Evolutionary conservation across 768 basidiomycete genomes (phyloP).

Genomic region (Lentinula sp.): DNA sequence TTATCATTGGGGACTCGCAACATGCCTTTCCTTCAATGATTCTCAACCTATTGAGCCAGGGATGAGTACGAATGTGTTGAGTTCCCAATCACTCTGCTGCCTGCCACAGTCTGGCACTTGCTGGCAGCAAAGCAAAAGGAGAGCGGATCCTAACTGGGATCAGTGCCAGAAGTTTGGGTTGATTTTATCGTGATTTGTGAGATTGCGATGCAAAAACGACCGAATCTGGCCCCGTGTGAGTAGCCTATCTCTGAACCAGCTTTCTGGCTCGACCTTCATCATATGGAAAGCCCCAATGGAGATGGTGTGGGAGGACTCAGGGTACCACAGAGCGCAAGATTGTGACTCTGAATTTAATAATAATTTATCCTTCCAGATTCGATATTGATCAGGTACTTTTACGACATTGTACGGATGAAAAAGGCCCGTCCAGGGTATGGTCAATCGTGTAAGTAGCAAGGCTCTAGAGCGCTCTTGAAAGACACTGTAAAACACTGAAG

Average conservation of each 20-base stretch:
- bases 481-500: too few relatives aligned
- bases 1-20: background rate
- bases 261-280: background rate
- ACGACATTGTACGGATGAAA: background rate
- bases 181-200: background rate
- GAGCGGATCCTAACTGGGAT: background rate
- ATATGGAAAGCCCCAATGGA: background rate
- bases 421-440: background rate
- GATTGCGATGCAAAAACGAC: background rate
- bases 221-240: background rate
- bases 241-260: constrained; percentile 1
- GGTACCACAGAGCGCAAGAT: too few relatives aligned
- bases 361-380: background rate
- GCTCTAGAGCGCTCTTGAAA: background rate
- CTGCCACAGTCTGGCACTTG: background rate
- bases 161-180: background rate
- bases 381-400: background rate
- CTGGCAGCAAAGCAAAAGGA: background rate
- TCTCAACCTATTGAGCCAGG: too few relatives aligned
- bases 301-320: background rate
- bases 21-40: too few relatives aligned
- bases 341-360: background rate
- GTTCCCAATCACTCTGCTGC: too few relatives aligned
- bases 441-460: background rate
- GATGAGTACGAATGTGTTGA: too few relatives aligned